Evolutionary conservation across 208 protist species (phyloP).

Genomic region (Leptomonas seymouri): DNA sequence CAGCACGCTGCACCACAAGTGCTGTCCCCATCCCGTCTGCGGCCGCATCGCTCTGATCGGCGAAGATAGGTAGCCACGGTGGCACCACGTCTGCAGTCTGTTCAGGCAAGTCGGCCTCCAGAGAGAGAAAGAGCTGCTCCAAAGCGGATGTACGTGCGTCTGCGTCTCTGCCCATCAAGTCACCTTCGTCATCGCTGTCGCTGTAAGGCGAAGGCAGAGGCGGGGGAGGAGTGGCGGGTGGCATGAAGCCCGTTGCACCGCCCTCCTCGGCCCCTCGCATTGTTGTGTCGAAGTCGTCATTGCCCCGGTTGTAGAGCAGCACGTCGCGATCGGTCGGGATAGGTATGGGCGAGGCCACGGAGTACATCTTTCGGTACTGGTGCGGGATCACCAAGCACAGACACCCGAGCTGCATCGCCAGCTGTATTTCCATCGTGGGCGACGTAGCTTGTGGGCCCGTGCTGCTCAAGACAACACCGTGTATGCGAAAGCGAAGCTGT

Average conservation of each 20-base stretch:
- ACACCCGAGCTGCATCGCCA: constrained; percentile 47
- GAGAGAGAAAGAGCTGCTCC: constrained; percentile 16
- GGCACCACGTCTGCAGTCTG: neutral
- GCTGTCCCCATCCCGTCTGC: neutral
- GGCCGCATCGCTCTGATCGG: neutral
- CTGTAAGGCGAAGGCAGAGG: neutral
- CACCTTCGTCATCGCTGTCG: constrained; percentile 9
- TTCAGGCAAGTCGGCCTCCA: constrained; percentile 16
- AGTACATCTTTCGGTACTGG: neutral
- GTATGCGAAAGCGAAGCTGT: constrained; percentile 28
- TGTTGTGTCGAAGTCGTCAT: neutral
- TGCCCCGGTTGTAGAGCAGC: constrained; percentile 5
- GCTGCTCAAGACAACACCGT: constrained; percentile 36
- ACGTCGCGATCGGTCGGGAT: constrained; percentile 19
- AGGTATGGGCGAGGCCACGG: neutral
- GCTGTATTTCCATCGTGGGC: constrained; percentile 24
- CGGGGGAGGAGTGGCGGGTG: neutral
- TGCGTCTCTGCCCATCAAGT: neutral
- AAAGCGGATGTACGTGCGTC: neutral
- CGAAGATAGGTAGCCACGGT: neutral
- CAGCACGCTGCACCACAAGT: constrained; percentile 14
- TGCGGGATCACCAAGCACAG: constrained; percentile 30
- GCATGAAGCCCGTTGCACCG: neutral
- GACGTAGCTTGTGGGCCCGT: neutral
- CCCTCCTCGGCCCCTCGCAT: too few species aligned